Evolutionary conservation across 441 rosid species (phyloP).

Genomic region (Kokia cookei): DNA sequence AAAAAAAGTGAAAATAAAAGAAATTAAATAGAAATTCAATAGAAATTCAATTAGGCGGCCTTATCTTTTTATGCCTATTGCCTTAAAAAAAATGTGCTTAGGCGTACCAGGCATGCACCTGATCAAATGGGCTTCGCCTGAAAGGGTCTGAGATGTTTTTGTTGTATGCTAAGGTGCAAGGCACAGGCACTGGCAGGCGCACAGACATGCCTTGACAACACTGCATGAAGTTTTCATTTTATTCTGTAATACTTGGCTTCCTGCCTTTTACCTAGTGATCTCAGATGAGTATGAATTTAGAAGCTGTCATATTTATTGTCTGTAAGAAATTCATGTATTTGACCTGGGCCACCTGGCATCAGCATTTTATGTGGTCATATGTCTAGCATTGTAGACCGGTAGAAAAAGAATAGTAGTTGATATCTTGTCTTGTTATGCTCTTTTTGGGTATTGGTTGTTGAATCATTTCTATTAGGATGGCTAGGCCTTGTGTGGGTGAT

Average conservation of each 20-base stretch:
- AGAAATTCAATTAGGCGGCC: background rate
- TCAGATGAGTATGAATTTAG: conserved; percentile 1
- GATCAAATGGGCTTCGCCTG: background rate
- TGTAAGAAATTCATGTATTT: background rate
- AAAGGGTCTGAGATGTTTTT: background rate
- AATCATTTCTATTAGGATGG: background rate
- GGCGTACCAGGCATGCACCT: background rate
- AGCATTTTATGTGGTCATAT: background rate
- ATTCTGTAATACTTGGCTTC: background rate
- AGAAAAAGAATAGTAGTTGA: conserved; percentile 3
- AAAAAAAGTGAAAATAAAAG: background rate
- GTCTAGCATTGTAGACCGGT: background rate
- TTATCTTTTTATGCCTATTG: background rate
- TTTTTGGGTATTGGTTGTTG: conserved; percentile 2
- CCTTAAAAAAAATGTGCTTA: background rate
- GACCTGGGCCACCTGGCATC: background rate
- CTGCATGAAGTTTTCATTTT: background rate
- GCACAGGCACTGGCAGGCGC: background rate
- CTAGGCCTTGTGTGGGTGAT: conserved; percentile 2
- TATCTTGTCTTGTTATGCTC: background rate
- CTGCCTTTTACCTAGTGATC: conserved; percentile 8
- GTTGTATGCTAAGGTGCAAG: background rate
- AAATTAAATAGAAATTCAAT: background rate
- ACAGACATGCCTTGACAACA: background rate
- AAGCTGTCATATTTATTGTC: background rate